Conservation (phyloP, 2,329 filamentous ascomycete species). For the Tolypocladium endophyticum region DNA sequence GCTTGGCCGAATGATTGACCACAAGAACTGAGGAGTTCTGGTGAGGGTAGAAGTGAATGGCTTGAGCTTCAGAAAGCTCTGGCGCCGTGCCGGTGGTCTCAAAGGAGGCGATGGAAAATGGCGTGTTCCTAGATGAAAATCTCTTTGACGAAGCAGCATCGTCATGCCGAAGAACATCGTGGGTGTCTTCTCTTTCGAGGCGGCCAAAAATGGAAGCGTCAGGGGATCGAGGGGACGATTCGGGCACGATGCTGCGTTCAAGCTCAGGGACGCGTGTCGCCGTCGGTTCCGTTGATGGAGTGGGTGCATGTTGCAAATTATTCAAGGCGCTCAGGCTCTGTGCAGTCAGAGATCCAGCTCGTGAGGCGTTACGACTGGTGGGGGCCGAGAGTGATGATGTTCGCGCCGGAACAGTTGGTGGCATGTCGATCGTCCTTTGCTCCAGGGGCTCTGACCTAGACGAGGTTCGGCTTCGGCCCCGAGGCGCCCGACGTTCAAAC, state of each 20-base stretch:
- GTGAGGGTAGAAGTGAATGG: slow-evolving; percentile 51
- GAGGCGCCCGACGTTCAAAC: slow-evolving; percentile 30
- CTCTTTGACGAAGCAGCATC: slow-evolving; percentile 43
- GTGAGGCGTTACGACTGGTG: slow-evolving; percentile 46
- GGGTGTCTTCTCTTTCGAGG: slow-evolving; percentile 23
- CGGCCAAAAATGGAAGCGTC: slow-evolving; percentile 2
- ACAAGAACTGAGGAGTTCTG: slow-evolving; percentile 54
- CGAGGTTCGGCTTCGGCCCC: slow-evolving; percentile 28
- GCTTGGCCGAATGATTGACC: slow-evolving; percentile 44
- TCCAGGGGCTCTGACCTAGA: slow-evolving; percentile 41
- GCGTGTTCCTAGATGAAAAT: slow-evolving; percentile 46
- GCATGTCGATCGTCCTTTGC: slow-evolving; percentile 49
- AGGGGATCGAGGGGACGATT: background rate
- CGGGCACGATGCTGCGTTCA: background rate
- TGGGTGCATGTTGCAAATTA: slow-evolving; percentile 19
- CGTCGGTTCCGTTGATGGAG: background rate
- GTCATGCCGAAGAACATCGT: slow-evolving; percentile 32
- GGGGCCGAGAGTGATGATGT: slow-evolving; percentile 53
- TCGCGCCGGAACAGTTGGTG: slow-evolving; percentile 44
- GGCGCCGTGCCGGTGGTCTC: slow-evolving; percentile 52
- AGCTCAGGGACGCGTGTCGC: background rate
- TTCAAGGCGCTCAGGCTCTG: slow-evolving; percentile 50
- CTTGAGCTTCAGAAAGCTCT: slow-evolving; percentile 52
- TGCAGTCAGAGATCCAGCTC: slow-evolving; percentile 23
- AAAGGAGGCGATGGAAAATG: slow-evolving; percentile 51